Evolutionary conservation across 805 yeast species (phyloP).

Genomic region (Zygoascus biomembranicola): DNA sequence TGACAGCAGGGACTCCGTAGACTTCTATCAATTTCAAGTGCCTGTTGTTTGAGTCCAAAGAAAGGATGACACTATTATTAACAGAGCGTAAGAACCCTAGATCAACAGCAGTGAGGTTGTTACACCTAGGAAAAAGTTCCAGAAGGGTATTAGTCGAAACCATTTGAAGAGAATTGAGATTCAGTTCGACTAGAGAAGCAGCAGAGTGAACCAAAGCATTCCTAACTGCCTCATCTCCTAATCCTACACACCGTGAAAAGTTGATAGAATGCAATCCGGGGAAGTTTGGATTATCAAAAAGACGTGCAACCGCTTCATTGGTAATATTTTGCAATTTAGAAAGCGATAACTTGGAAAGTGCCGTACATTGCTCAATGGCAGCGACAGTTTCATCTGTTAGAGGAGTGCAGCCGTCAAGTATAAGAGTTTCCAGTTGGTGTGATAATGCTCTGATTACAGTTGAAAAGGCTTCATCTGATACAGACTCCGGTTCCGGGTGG

Average conservation of each 20-base stretch:
- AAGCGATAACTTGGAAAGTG: slow-evolving; percentile 51
- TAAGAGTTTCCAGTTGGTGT: slow-evolving; percentile 45
- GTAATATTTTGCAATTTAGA: slow-evolving; percentile 56
- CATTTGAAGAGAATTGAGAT: slow-evolving; percentile 62
- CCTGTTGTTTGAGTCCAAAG: slow-evolving; percentile 51
- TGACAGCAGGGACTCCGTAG: slow-evolving; percentile 44
- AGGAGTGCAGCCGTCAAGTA: slow-evolving; percentile 64
- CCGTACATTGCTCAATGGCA: slow-evolving; percentile 51
- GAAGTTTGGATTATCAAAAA: slow-evolving; percentile 37
- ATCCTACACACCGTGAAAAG: slow-evolving; percentile 55
- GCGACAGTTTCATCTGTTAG: slow-evolving; percentile 57
- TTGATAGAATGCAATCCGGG: slow-evolving; percentile 15
- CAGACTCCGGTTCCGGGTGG: slow-evolving; percentile 33
- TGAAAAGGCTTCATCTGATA: slow-evolving; percentile 59
- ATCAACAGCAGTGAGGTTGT: slow-evolving; percentile 61
- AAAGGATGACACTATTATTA: slow-evolving; percentile 58
- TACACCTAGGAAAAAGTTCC: slow-evolving; percentile 31
- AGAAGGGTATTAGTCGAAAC: slow-evolving; percentile 36
- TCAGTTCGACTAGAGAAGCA: slow-evolving; percentile 57
- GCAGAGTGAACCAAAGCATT: slow-evolving; percentile 57
- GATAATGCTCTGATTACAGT: slow-evolving; percentile 48
- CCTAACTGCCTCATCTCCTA: slow-evolving; percentile 56
- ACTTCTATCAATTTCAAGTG: slow-evolving; percentile 63
- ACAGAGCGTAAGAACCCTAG: slow-evolving; percentile 72
- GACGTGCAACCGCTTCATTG: slow-evolving; percentile 51